phyloP scores from a whole-genome alignment of 2,329 filamentous ascomycete genomes.

The Phialocephala subalpina region DNA sequence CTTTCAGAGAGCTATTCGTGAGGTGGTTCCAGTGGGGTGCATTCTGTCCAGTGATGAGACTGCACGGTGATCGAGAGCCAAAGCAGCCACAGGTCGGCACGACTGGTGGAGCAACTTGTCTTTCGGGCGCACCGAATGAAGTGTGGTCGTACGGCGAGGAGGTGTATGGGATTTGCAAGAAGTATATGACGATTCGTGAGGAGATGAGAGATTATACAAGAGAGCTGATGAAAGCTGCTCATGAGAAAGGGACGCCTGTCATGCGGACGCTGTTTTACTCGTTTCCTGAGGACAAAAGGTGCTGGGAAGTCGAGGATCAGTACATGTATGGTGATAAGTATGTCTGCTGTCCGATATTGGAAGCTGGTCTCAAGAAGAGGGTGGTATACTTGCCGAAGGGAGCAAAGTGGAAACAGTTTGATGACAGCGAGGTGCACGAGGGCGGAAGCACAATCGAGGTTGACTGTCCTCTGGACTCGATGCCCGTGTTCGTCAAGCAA shows the following conservation, averaged over 20 bases:
- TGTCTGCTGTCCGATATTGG: conserved; percentile 63
- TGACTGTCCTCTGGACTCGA: conserved; percentile 53
- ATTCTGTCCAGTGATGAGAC: conserved; percentile 72
- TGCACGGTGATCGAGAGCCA: conserved; percentile 72
- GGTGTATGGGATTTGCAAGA: conserved; percentile 66
- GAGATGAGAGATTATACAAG: conserved; percentile 64
- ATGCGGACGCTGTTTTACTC: conserved; percentile 71
- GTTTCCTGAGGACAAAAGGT: conserved; percentile 61
- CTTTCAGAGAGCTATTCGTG: conserved; percentile 69
- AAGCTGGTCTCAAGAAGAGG: conserved; percentile 52
- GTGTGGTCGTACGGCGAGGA: conserved; percentile 72
- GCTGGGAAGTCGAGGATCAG: conserved; percentile 66
- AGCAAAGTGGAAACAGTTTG: conserved; percentile 53
- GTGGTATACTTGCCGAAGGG: conserved; percentile 62
- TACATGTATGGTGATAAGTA: conserved; percentile 71
- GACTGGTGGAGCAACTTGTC: conserved; percentile 33
- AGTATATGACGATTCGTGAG: conserved; percentile 66
- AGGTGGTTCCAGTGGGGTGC: conserved; percentile 76
- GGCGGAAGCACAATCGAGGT: conserved; percentile 52
- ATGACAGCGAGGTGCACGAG: conserved; percentile 43
- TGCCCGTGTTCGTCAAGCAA: conserved; percentile 54
- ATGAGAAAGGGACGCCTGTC: conserved; percentile 65
- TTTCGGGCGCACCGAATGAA: conserved; percentile 63
- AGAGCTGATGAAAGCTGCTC: conserved; percentile 64
- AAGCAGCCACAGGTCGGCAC: conserved; percentile 51